Evolutionary conservation across 2,329 filamentous ascomycete genomes (phyloP).

Genomic region (Talaromyces sp.): DNA sequence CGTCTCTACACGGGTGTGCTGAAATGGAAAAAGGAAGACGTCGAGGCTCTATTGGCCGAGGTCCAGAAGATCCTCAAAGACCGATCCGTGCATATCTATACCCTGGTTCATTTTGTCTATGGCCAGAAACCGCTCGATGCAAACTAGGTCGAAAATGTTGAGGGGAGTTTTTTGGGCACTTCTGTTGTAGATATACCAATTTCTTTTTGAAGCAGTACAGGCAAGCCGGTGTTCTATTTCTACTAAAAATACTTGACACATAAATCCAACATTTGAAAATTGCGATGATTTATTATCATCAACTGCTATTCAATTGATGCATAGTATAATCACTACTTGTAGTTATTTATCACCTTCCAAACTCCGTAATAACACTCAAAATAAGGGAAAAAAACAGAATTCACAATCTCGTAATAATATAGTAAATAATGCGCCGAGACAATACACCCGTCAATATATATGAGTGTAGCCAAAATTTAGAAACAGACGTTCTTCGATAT

Average conservation of each 20-base stretch:
- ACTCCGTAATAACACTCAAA: neutral
- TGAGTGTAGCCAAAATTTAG: neutral
- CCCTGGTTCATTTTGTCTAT: slow-evolving; percentile 15
- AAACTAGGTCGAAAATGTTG: neutral
- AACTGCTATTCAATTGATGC: neutral
- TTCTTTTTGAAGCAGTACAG: neutral
- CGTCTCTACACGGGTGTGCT: slow-evolving; percentile 25
- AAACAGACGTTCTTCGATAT: neutral
- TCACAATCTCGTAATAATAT: neutral
- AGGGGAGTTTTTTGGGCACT: neutral
- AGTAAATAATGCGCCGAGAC: neutral
- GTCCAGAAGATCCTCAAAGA: slow-evolving; percentile 29
- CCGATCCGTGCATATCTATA: slow-evolving; percentile 27
- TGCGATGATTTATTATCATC: neutral
- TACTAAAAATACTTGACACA: no score
- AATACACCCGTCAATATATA: neutral
- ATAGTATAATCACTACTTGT: neutral
- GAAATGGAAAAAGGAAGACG: slow-evolving; percentile 26
- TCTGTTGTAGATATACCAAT: neutral
- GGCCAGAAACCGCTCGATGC: slow-evolving; percentile 10
- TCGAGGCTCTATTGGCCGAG: slow-evolving; percentile 26
- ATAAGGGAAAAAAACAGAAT: neutral
- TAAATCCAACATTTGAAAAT: neutral
- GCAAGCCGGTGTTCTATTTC: no score
- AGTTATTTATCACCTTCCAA: neutral